Evolutionary conservation across 2,329 filamentous ascomycete species (phyloP).

Genomic region (Phaeomoniella chlamydospora): DNA sequence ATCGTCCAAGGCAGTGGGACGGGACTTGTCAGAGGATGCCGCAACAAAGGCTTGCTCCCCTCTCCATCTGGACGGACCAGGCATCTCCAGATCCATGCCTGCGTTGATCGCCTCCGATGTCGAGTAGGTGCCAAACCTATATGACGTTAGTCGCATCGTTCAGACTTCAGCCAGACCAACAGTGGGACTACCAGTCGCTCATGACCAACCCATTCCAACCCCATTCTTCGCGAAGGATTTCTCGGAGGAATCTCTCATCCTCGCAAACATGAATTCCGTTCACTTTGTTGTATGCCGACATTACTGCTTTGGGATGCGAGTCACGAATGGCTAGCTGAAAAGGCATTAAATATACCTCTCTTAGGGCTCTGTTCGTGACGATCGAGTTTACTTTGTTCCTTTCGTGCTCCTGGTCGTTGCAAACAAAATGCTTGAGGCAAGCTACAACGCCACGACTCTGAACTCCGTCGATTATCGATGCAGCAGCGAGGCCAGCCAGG

Average conservation of each 20-base stretch:
- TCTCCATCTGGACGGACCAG: constrained; percentile 9
- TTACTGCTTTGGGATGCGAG: constrained; percentile 4
- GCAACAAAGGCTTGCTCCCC: constrained; percentile 20
- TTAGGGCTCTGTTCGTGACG: constrained; percentile 4
- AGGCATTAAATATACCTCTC: constrained; percentile 10
- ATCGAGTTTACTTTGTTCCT: constrained; percentile 7
- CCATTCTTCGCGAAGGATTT: constrained; percentile 28
- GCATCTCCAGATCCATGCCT: constrained; percentile 15
- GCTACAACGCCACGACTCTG: constrained; percentile 7
- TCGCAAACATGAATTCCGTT: constrained; percentile 19
- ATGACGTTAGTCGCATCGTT: no score
- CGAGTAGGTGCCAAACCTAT: constrained; percentile 9
- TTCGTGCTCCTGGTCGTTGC: constrained; percentile 7
- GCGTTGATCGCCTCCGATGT: constrained; percentile 11
- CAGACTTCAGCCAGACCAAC: no score
- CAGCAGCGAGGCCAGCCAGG: constrained; percentile 6
- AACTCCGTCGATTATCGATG: constrained; percentile 6
- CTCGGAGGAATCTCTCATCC: constrained; percentile 20
- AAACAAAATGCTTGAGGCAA: constrained; percentile 9
- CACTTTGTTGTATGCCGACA: constrained; percentile 8
- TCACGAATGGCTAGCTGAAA: constrained; percentile 7
- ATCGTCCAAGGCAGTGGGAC: constrained; percentile 12
- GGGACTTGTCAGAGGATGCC: constrained; percentile 15
- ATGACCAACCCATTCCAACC: constrained; percentile 26
- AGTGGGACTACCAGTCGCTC: constrained; percentile 32